phyloP scores from a whole-genome alignment of 2,329 filamentous ascomycete species.

The Akanthomyces muscarius region DNA sequence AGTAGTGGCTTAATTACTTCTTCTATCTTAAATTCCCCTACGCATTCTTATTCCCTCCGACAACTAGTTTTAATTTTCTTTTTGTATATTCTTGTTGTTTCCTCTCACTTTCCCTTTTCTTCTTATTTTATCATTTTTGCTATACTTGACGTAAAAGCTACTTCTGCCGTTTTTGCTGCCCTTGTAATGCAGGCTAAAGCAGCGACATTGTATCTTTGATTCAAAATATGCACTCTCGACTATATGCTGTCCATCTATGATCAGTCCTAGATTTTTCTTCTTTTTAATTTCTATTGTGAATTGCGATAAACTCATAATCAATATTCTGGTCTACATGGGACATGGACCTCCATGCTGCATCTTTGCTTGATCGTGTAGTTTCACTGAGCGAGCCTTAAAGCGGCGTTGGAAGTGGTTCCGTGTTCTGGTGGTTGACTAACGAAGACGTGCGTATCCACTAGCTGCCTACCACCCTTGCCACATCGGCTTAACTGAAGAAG shows the following conservation, averaged over 20 bases:
- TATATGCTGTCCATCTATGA: too few species aligned
- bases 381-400: background rate
- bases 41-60: too few species aligned
- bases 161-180: too few species aligned
- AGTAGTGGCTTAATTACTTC: background rate
- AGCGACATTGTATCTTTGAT: background rate
- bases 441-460: constrained; percentile 16
- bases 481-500: background rate
- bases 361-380: background rate
- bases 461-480: constrained; percentile 17
- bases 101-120: too few species aligned
- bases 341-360: background rate
- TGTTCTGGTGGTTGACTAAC: constrained; percentile 11
- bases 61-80: too few species aligned
- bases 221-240: background rate
- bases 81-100: too few species aligned
- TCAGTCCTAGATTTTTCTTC: too few species aligned
- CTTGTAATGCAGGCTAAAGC: background rate
- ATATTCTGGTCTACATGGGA: background rate
- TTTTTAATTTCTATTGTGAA: background rate
- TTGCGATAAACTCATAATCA: background rate
- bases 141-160: too few species aligned
- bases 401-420: background rate
- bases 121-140: too few species aligned
- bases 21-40: too few species aligned